A percentile compares a stretch with the other conserved stretches of the same genome.
Evolutionary conservation across 768 basidiomycete genomes (phyloP).

Genomic region (Amanita pallidorosea): DNA sequence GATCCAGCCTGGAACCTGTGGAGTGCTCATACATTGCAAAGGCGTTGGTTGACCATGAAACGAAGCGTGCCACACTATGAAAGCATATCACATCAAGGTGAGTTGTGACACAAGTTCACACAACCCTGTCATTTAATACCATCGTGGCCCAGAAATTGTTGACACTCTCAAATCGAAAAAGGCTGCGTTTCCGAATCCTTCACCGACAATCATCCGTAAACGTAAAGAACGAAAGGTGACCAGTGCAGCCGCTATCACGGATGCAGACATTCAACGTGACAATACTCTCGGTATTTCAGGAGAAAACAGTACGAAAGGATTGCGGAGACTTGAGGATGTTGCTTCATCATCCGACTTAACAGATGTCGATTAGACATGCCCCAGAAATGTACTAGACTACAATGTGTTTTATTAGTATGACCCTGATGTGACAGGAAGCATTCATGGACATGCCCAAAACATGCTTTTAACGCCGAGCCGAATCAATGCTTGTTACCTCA

Average conservation of each 20-base stretch:
- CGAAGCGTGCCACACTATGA: conserved; percentile 65
- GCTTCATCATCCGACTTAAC: not conserved
- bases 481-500: not conserved
- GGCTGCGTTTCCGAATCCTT: conserved; percentile 35
- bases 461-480: not conserved
- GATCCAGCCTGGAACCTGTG: conserved; percentile 76
- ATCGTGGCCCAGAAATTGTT: conserved; percentile 53
- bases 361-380: not conserved
- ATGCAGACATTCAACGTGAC: conserved; percentile 19
- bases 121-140: not conserved
- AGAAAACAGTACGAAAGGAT: not conserved
- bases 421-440: not conserved
- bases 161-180: conserved; percentile 73
- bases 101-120: conserved; percentile 2
- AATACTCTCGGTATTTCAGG: not conserved
- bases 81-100: conserved; percentile 74
- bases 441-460: not conserved
- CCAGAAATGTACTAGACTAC: not conserved
- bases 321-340: not conserved
- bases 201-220: conserved; percentile 18
- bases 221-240: conserved; percentile 39
- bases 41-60: conserved; percentile 77
- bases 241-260: conserved; percentile 38
- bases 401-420: not conserved
- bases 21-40: conserved; percentile 72